Base-by-base conservation (phyloP, 108 stramenopile genomes). In the Pseudonitzschia multistriata region DNA sequence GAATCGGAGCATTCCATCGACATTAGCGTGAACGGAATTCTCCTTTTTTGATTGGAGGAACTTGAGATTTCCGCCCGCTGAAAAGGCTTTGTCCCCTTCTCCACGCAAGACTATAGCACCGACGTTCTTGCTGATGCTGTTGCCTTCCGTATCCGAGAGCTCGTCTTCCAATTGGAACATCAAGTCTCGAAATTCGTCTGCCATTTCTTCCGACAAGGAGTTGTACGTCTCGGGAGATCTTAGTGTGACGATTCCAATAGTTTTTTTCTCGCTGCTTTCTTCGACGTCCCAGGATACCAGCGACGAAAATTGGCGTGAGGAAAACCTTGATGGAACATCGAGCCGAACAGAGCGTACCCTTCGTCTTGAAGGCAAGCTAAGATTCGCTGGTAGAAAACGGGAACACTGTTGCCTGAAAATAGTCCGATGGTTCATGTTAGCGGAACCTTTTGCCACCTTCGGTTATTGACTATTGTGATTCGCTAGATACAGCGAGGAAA, bases 121-220 rank as follows among this genome's bases (percentile, higher is more conserved):
- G 10, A 87, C 47, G 28, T 83, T 74, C 10, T 29, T 59, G 34
- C 13, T 35, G 4, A 13, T 6, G 29, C 19, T 30, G 15, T 15
- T 59, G 0, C 17, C 13, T 30, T 55, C 54, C 17, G 53, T 7
- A 17, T 60, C 47, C 52, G 42, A 28, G 0, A 94, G 40, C 0
- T 78, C 73, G 5, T 27, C 10, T 62, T 68, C 57, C 30, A 83
- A 11, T 29, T 75, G 24, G 14, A 29, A 21, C 19, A 88, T 63
- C 5, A 76, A 15, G 11, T 31, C 8, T 22, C 47, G 24, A 77
- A 94, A 94, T 48, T 87, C 86, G 13, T 68, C 48, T 13, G 89
- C 92, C 89, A 94, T 85, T 62, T 83, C 81, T 3, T 83, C 79
- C 33, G 92, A 90, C 67, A 94, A 64, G 49, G 92, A 84, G 73